Evolutionary conservation across 257 asterid genomes (phyloP).

Genomic region (Solanum ossicruentum): DNA sequence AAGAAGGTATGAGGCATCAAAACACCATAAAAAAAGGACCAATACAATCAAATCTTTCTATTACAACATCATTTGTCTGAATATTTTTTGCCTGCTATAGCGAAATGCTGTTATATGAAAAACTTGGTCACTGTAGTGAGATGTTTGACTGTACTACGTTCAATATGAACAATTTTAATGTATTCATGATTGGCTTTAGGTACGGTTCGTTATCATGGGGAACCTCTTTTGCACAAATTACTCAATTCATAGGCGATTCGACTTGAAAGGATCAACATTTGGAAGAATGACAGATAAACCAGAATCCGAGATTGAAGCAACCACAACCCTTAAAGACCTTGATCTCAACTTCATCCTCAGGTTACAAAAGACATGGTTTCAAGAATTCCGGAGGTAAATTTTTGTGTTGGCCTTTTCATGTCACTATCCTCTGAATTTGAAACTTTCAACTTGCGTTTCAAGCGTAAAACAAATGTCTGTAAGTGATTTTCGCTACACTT

Average conservation of each 20-base stretch:
- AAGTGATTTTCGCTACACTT: not conserved
- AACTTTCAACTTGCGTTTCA: not conserved
- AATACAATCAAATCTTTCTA: not conserved
- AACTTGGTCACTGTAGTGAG: not conserved
- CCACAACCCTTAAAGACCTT: slow-evolving; percentile 84
- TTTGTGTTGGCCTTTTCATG: not conserved
- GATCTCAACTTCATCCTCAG: slow-evolving; percentile 78
- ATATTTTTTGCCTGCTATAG: not conserved
- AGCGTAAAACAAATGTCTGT: not conserved
- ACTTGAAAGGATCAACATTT: slow-evolving; percentile 89
- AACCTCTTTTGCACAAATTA: slow-evolving; percentile 71
- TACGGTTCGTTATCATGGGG: slow-evolving; percentile 83
- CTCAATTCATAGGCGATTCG: slow-evolving; percentile 62
- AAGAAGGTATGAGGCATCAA: slow-evolving; percentile 42
- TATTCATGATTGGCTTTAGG: slow-evolving; percentile 25
- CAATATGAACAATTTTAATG: not conserved
- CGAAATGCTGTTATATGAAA: not conserved
- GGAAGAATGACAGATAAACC: slow-evolving; percentile 86
- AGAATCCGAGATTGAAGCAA: slow-evolving; percentile 75
- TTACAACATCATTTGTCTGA: not conserved
- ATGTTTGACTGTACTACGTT: not conserved
- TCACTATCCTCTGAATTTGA: not conserved
- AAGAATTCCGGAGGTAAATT: slow-evolving; percentile 62
- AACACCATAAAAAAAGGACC: not conserved
- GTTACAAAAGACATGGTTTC: slow-evolving; percentile 76